phyloP scores from a whole-genome alignment of 2,329 filamentous ascomycete genomes.

The Fusarium euwallaceae region DNA sequence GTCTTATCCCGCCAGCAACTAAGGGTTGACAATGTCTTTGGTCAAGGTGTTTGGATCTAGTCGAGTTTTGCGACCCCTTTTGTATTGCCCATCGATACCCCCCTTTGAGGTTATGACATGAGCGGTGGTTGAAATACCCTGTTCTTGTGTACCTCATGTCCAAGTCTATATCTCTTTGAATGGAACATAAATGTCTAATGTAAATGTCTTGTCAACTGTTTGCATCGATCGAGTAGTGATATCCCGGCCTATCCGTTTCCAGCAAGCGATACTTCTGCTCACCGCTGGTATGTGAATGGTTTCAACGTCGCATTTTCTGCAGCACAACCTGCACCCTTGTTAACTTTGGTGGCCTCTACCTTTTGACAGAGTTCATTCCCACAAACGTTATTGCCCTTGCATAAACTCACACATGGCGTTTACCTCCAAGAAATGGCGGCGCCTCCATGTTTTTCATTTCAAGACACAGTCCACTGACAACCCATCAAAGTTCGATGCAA shows the following conservation, averaged over 20 bases:
- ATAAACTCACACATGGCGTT: not conserved
- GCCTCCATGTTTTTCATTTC: not conserved
- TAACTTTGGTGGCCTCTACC: not conserved
- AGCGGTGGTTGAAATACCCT: not conserved
- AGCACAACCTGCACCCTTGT: not conserved
- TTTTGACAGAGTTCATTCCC: not conserved
- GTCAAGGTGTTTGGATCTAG: not conserved
- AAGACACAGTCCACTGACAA: not conserved
- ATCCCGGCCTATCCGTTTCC: not conserved
- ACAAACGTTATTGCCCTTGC: not conserved
- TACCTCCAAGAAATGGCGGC: not conserved
- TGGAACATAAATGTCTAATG: conserved; percentile 7
- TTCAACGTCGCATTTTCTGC: not conserved
- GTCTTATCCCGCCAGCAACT: conserved; percentile 27
- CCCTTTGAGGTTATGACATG: conserved; percentile 14
- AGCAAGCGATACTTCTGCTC: not conserved
- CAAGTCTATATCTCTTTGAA: conserved; percentile 6
- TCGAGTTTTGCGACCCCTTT: conserved; percentile 17
- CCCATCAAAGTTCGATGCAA: not conserved
- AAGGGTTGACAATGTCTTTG: not conserved
- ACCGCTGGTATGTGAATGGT: not conserved
- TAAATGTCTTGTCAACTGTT: not conserved
- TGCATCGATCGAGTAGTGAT: not conserved
- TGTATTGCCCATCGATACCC: conserved; percentile 34
- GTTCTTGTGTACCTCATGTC: not conserved